phyloP scores from a whole-genome alignment of 108 stramenopile species.

The Fistulifera pelliculosa region DNA sequence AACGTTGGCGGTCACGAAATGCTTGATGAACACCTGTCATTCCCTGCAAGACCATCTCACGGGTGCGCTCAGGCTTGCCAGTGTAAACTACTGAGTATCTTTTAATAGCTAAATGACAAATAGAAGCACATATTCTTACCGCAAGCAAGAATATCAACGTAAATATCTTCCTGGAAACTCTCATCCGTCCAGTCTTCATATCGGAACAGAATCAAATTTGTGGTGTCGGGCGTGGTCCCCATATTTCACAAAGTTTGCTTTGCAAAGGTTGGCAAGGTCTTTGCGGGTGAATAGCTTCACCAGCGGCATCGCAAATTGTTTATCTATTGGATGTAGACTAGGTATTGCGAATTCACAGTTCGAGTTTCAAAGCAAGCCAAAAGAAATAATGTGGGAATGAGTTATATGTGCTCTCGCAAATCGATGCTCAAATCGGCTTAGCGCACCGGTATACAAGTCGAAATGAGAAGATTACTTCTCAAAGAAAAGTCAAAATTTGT shows the following conservation, averaged over 20 bases:
- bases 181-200: constrained; percentile 76
- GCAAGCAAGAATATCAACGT: constrained; percentile 58
- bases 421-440: too few species aligned
- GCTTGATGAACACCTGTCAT: constrained; percentile 54
- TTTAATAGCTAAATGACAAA: background rate
- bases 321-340: too few species aligned
- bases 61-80: constrained; percentile 41
- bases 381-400: too few species aligned
- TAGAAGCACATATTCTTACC: constrained; percentile 22
- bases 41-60: constrained; percentile 57
- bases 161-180: constrained; percentile 57
- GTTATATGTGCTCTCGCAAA: too few species aligned
- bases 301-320: constrained; percentile 70
- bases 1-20: constrained; percentile 55
- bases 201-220: constrained; percentile 53
- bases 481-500: too few species aligned
- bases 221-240: constrained; percentile 61
- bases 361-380: too few species aligned
- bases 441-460: too few species aligned
- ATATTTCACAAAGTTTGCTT: constrained; percentile 49
- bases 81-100: background rate
- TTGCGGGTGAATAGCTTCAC: constrained; percentile 55
- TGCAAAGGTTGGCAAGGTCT: constrained; percentile 53
- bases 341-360: too few species aligned
- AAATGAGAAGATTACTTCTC: too few species aligned